Evolutionary conservation across 2,329 filamentous ascomycete species (phyloP).

Genomic region (Pseudogymnoascus destructans): DNA sequence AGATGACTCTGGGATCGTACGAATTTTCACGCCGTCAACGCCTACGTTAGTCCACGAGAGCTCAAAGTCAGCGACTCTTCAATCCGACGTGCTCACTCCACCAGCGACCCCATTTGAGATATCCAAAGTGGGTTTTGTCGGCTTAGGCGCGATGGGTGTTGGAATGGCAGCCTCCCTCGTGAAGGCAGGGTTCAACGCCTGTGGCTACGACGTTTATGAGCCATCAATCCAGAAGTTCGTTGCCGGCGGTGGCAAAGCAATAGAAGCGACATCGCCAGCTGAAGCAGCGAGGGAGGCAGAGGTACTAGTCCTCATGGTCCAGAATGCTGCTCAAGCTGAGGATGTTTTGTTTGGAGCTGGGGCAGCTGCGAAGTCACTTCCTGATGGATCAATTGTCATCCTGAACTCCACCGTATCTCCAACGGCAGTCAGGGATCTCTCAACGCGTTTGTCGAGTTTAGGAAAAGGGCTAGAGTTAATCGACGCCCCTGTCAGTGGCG

Average conservation of each 20-base stretch:
- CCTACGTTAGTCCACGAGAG: background rate
- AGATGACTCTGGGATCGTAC: slow-evolving; percentile 24
- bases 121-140: slow-evolving; percentile 43
- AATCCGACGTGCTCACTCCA: slow-evolving; percentile 8
- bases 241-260: slow-evolving; percentile 44
- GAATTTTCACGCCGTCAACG: slow-evolving; percentile 17
- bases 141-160: slow-evolving; percentile 67
- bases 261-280: slow-evolving; percentile 33
- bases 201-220: slow-evolving; percentile 55
- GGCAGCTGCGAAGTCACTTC: slow-evolving; percentile 37
- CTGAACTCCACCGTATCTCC: slow-evolving; percentile 58
- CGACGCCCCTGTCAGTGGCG: slow-evolving; percentile 58
- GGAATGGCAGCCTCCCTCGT: slow-evolving; percentile 64
- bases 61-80: background rate
- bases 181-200: slow-evolving; percentile 50
- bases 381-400: slow-evolving; percentile 45
- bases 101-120: slow-evolving; percentile 12
- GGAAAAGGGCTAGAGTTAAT: slow-evolving; percentile 52
- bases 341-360: slow-evolving; percentile 47
- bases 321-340: slow-evolving; percentile 34
- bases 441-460: slow-evolving; percentile 38
- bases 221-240: slow-evolving; percentile 52
- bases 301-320: slow-evolving; percentile 60
- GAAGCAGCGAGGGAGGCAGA: slow-evolving; percentile 46
- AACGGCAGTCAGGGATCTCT: slow-evolving; percentile 49